Conservation (phyloP, 2,329 filamentous ascomycete species). For the Penicillium sp. region DNA sequence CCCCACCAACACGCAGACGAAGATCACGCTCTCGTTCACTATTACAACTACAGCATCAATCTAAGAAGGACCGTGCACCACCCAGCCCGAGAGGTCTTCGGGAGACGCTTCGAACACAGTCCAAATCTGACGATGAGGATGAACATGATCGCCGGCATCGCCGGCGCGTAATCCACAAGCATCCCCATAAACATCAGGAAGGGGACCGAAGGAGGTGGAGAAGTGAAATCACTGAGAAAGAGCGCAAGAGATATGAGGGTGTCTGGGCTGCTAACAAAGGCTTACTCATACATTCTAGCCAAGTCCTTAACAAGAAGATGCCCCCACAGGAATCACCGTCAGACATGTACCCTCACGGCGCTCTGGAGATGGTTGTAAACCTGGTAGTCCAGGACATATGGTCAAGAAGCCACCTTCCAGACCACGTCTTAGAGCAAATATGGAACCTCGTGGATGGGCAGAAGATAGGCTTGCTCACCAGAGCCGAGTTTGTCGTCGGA, state of each 20-base stretch:
- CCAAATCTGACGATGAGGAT: conserved; percentile 42
- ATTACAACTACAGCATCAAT: conserved; percentile 38
- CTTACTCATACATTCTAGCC: conserved; percentile 35
- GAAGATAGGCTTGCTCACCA: conserved; percentile 42
- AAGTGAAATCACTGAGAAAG: conserved; percentile 49
- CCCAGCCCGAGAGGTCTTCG: conserved; percentile 48
- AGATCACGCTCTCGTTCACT: conserved; percentile 43
- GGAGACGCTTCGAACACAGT: conserved; percentile 47
- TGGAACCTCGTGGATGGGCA: conserved; percentile 53
- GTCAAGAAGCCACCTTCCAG: conserved; percentile 51
- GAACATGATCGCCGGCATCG: conserved; percentile 27
- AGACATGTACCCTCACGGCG: conserved; percentile 29
- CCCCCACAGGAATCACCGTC: conserved; percentile 17
- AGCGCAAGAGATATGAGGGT: conserved; percentile 55
- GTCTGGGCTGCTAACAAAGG: conserved; percentile 58
- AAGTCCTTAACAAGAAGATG: conserved; percentile 18
- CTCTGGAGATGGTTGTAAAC: conserved; percentile 49
- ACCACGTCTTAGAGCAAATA: conserved; percentile 46
- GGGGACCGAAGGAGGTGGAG: conserved; percentile 53
- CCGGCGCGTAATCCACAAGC: conserved; percentile 46
- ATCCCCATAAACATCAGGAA: conserved; percentile 55
- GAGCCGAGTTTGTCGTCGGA: conserved; percentile 56
- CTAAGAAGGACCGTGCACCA: conserved; percentile 34
- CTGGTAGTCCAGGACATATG: conserved; percentile 56
- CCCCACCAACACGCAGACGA: conserved; percentile 45